Conservation (phyloP, 345 rosid species). For the Salix viminalis region DNA sequence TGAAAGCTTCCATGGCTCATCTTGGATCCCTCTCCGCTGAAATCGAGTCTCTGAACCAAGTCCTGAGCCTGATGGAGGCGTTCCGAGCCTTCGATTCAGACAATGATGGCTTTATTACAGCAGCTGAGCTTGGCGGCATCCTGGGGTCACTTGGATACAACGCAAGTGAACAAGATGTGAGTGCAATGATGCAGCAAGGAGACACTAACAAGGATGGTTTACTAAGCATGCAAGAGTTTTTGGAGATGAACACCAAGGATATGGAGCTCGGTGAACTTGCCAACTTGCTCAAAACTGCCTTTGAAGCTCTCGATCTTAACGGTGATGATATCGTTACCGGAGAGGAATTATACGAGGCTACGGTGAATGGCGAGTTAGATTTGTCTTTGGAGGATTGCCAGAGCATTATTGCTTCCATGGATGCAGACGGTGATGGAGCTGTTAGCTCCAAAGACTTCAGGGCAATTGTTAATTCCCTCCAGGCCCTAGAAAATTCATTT, state of each 20-base stretch:
- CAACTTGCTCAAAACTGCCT: conserved; percentile 23
- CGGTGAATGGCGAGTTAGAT: conserved; percentile 20
- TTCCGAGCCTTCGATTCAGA: conserved; percentile 58
- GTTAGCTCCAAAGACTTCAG: conserved; percentile 40
- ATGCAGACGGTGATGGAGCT: conserved; percentile 52
- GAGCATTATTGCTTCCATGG: conserved; percentile 40
- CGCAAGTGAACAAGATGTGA: conserved; percentile 43
- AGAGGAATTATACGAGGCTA: conserved; percentile 33
- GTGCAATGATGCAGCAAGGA: conserved; percentile 48
- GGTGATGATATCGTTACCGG: conserved; percentile 32
- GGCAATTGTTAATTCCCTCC: conserved; percentile 31
- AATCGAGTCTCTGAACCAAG: conserved; percentile 45
- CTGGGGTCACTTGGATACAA: conserved; percentile 51
- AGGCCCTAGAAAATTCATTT: conserved; percentile 6
- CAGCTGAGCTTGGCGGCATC: conserved; percentile 54
- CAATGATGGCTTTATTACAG: conserved; percentile 49
- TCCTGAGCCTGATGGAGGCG: conserved; percentile 46
- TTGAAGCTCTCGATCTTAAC: conserved; percentile 30
- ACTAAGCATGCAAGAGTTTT: conserved; percentile 51
- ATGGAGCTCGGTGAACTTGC: conserved; percentile 40
- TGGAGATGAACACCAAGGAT: conserved; percentile 56
- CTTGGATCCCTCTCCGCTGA: conserved; percentile 28
- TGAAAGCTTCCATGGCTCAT: conserved; percentile 36
- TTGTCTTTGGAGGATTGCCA: conserved; percentile 35
- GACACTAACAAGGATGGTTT: conserved; percentile 47